These are phyloP conservation scores for Cryptococcus floricola DNA, from an alignment of 1,284 basidiomycete genomes.

Conservation along the genomic window DNA sequence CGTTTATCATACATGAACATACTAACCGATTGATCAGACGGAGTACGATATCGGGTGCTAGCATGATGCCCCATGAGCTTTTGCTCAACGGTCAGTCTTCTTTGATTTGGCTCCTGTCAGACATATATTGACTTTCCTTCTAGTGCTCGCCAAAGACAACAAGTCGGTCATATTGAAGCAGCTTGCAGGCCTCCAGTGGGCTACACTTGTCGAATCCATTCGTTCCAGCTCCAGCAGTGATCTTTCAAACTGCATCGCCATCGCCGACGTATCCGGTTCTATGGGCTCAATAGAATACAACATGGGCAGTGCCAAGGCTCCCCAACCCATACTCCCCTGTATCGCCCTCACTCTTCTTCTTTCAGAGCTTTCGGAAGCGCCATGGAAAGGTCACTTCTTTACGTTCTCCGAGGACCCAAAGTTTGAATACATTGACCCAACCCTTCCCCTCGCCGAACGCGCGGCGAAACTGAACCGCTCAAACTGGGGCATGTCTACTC, in stretches of 20 bases:
- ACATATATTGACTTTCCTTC: not conserved
- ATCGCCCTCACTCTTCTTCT: conserved; percentile 64
- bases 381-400: conserved; percentile 63
- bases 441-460: conserved; percentile 44
- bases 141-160: conserved; percentile 1
- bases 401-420: conserved; percentile 59
- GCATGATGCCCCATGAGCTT: conserved; percentile 30
- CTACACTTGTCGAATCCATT: conserved; percentile 56
- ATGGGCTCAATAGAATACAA: conserved; percentile 53
- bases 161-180: conserved; percentile 28
- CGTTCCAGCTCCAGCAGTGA: conserved; percentile 52
- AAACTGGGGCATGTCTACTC: conserved; percentile 60
- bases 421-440: conserved; percentile 54
- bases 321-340: conserved; percentile 58
- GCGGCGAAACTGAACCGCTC: conserved; percentile 49
- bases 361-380: conserved; percentile 59
- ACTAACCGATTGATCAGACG: conserved; percentile 5
- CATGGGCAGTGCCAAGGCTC: conserved; percentile 5
- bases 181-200: conserved; percentile 64
- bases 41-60: conserved; percentile 23
- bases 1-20: not conserved
- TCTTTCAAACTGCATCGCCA: conserved; percentile 61
- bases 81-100: conserved; percentile 19
- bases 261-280: conserved; percentile 69
- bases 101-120: not conserved